Conservation (phyloP, 805 yeast species). For the Wickerhamomyces canadensis region DNA sequence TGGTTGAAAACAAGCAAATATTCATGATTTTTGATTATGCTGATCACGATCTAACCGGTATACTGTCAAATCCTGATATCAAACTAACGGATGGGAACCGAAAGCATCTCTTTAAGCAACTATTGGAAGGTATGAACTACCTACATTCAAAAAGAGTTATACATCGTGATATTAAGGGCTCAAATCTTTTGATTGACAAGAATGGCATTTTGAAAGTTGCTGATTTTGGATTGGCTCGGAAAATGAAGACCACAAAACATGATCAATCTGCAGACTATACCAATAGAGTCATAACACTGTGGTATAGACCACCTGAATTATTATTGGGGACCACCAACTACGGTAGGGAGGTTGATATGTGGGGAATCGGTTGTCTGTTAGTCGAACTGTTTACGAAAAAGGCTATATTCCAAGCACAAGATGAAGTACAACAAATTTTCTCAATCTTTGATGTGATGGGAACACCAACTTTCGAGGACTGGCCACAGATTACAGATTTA, state of each 20-base stretch:
- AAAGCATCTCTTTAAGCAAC: constrained; percentile 60
- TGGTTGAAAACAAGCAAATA: constrained; percentile 69
- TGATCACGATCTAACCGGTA: constrained; percentile 89
- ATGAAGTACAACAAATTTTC: constrained; percentile 79
- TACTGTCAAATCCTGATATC: constrained; percentile 71
- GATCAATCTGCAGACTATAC: constrained; percentile 75
- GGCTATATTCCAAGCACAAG: constrained; percentile 83
- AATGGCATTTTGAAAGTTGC: constrained; percentile 65
- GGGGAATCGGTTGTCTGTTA: constrained; percentile 95
- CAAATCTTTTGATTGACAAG: constrained; percentile 63
- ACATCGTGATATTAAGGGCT: constrained; percentile 80
- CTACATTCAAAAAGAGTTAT: constrained; percentile 63
- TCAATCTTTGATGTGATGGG: constrained; percentile 83
- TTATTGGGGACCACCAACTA: constrained; percentile 86
- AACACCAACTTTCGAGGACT: constrained; percentile 62
- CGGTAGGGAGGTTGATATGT: constrained; percentile 86
- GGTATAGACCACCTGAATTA: constrained; percentile 97
- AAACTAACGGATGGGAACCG: constrained; percentile 55
- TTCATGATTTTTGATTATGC: constrained; percentile 92
- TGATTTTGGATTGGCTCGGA: constrained; percentile 78
- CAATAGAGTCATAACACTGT: constrained; percentile 88
- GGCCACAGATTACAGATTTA: constrained; percentile 74
- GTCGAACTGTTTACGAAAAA: constrained; percentile 70
- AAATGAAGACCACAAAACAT: constrained; percentile 52
- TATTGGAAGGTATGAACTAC: constrained; percentile 64